phyloP scores from a whole-genome alignment of 2,329 filamentous ascomycete species.

The Neobulgaria alba region DNA sequence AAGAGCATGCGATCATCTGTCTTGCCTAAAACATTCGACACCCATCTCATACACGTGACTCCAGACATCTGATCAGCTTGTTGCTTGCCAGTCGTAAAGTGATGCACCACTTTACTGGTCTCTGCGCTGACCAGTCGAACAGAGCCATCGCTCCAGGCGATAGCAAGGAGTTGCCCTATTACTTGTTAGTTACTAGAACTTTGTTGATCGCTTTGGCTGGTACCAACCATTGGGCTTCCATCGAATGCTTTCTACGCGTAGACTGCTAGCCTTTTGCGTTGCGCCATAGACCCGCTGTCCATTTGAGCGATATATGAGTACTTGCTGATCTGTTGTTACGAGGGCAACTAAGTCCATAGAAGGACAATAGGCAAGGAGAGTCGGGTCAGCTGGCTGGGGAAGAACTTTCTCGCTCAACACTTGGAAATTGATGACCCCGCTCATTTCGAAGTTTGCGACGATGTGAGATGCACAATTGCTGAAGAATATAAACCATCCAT shows the following conservation, averaged over 20 bases:
- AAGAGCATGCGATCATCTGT: constrained; percentile 9
- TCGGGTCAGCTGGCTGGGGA: constrained; percentile 43
- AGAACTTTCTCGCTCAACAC: constrained; percentile 50
- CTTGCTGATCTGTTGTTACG: constrained; percentile 56
- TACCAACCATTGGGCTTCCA: constrained; percentile 30
- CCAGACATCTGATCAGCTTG: constrained; percentile 22
- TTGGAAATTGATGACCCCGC: constrained; percentile 15
- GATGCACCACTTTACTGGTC: constrained; percentile 72
- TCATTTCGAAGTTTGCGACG: not conserved
- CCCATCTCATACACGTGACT: constrained; percentile 37
- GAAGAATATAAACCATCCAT: no score
- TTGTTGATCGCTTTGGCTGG: not conserved
- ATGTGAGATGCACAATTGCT: no score
- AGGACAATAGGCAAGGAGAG: constrained; percentile 67
- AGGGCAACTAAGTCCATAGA: constrained; percentile 77
- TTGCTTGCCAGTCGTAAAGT: constrained; percentile 38
- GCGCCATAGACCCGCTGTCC: constrained; percentile 58
- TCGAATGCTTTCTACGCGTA: constrained; percentile 31
- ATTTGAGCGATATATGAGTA: constrained; percentile 71
- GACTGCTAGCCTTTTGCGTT: constrained; percentile 28
- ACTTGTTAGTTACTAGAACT: not conserved
- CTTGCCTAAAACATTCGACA: constrained; percentile 25
- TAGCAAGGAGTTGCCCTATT: constrained; percentile 36
- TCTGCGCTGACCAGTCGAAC: constrained; percentile 72
- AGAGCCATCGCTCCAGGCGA: constrained; percentile 75